Evolutionary conservation across 192 early-diverging fungal species (phyloP).

Genomic region (Entomortierella parvispora): DNA sequence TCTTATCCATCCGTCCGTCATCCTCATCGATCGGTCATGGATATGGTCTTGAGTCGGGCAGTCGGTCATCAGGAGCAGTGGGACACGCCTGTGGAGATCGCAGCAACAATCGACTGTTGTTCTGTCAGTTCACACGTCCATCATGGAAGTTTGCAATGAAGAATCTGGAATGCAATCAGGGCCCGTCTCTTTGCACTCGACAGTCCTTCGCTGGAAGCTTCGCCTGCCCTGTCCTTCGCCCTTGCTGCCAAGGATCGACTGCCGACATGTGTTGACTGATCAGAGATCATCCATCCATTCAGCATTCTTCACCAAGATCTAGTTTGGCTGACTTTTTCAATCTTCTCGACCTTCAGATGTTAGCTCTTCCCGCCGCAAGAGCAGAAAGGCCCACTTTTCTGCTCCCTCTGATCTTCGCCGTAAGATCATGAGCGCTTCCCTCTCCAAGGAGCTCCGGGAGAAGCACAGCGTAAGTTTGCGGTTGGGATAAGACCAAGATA

Average conservation of each 20-base stretch:
- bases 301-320: too few species aligned
- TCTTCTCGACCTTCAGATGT: constrained; percentile 67
- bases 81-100: neutral
- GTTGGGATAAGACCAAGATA: constrained; percentile 51
- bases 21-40: too few species aligned
- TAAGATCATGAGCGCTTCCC: constrained; percentile 95
- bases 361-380: constrained; percentile 91
- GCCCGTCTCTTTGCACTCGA: too few species aligned
- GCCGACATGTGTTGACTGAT: too few species aligned
- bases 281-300: too few species aligned
- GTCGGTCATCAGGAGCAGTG: too few species aligned
- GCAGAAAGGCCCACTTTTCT: constrained; percentile 98
- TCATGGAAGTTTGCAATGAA: too few species aligned
- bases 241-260: too few species aligned
- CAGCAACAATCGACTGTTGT: neutral
- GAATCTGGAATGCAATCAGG: too few species aligned
- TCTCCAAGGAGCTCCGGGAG: constrained; percentile 98
- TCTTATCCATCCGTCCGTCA: constrained; percentile 20
- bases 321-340: constrained; percentile 20
- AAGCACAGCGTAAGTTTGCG: constrained; percentile 86
- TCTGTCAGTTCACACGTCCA: neutral
- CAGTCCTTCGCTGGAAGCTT: too few species aligned
- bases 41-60: too few species aligned
- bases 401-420: constrained; percentile 94
- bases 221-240: too few species aligned